Conservation (phyloP, 805 yeast species). For the Naumovozyma dairenensis region DNA sequence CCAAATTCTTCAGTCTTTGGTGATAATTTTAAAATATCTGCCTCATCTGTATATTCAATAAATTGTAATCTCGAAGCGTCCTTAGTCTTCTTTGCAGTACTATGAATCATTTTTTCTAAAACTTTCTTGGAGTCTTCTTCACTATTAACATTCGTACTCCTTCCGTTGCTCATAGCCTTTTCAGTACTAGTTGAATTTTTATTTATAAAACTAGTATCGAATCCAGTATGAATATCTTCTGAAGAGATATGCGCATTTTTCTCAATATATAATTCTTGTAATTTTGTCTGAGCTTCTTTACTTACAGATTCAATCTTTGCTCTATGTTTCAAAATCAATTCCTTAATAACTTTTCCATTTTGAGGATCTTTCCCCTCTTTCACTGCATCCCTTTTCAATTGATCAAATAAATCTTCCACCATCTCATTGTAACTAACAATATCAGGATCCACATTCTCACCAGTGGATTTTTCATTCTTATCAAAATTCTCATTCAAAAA, state of each 20-base stretch:
- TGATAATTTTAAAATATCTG: conserved; percentile 46
- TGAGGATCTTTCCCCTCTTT: conserved; percentile 37
- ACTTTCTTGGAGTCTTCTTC: conserved; percentile 4
- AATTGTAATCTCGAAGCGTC: conserved; percentile 11
- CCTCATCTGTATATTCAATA: conserved; percentile 25
- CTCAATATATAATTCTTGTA: conserved; percentile 59
- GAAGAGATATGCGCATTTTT: conserved; percentile 69
- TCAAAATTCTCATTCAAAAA: conserved; percentile 47
- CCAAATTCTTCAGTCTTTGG: conserved; percentile 63
- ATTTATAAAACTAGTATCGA: conserved; percentile 75
- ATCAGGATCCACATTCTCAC: conserved; percentile 35
- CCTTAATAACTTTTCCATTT: conserved; percentile 31
- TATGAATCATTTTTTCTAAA: neutral
- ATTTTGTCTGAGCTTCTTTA: conserved; percentile 52
- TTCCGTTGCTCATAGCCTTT: conserved; percentile 5
- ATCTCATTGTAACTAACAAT: conserved; percentile 74
- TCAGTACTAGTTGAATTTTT: conserved; percentile 2
- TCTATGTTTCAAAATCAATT: conserved; percentile 46
- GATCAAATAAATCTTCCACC: conserved; percentile 84
- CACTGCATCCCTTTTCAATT: conserved; percentile 51
- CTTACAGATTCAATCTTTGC: conserved; percentile 59
- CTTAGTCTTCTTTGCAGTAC: neutral
- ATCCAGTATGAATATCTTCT: conserved; percentile 88
- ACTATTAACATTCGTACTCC: too few species aligned
- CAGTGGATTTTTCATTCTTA: conserved; percentile 43